Evolutionary conservation across 805 yeast species (phyloP), one percentile per base, ranked within the genome.

Genomic region (Cyberlindnera xishuangbannaensis): DNA sequence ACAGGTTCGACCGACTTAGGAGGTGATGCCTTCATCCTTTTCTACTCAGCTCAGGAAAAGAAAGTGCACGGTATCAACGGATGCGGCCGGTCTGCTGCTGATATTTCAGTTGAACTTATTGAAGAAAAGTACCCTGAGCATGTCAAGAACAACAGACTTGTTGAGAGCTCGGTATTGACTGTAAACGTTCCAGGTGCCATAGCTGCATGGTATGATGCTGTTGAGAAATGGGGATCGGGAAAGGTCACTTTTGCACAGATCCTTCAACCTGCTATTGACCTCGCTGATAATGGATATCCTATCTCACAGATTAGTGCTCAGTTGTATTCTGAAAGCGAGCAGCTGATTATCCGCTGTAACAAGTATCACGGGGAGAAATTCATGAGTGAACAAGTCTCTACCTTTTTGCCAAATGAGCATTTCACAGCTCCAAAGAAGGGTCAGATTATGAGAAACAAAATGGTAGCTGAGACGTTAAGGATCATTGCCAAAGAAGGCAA

Each of bases 141-240:
- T 13, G 58, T 70, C 25, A 53, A 62, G 8, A 62, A 73, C 24
- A 56, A 60, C 18, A 65, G 85, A 48, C 61, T 82, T 19, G 74
- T 74, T 0, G 47, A 47, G 10, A 59, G 60, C 19, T 77, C 84
- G 3, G 69, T 76, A 4, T 74, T 73, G 37, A 58, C 80, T 0
- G 73, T 78, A 7, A 78, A 77, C 32, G 87, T 83, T 5, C 92
- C 92, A 0, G 94, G 94, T 5, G 79, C 85, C 2, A 67, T 82
- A 30, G 84, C 85, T 6, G 90, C 85, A 1, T 83, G 92, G 92
- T 53, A 67, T 28, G 92, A 83, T 53, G 71, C 84, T 3, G 59
- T 71, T 24, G 76, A 73, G 26, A 61, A 57, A 38, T 83, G 87
- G 84, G 92, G 94, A 2, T 74, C 83, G 18, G 82, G 83, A 2